Evolutionary conservation across 139 green algal genomes (phyloP).

Genomic region (Zygnema cylindricum): DNA sequence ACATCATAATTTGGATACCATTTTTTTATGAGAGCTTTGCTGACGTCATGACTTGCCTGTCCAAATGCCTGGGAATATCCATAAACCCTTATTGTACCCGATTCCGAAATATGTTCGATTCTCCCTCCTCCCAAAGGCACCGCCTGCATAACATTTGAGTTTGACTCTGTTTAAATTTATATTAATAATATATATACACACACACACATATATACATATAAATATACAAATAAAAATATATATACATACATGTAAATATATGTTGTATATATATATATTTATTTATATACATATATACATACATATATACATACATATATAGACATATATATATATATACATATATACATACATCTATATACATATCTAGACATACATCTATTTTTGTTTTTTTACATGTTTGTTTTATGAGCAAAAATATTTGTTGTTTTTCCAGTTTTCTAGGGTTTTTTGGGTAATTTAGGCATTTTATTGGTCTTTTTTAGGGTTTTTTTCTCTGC

Average conservation of each 20-base stretch:
- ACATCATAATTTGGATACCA: constrained; percentile 15
- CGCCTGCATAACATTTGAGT: constrained; percentile 15
- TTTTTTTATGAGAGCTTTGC: neutral
- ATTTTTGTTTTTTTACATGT: too few species aligned
- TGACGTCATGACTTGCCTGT: constrained; percentile 3
- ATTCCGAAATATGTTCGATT: constrained; percentile 24
- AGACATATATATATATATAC: too few species aligned
- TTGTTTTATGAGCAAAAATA: too few species aligned
- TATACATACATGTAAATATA: neutral
- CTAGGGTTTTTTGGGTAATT: too few species aligned
- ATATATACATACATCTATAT: too few species aligned
- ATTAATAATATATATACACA: neutral
- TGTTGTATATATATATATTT: neutral
- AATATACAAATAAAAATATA: neutral
- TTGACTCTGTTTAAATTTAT: neutral
- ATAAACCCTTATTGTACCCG: constrained; percentile 12
- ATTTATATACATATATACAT: too few species aligned
- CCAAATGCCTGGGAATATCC: constrained; percentile 43
- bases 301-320: too few species aligned
- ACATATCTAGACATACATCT: too few species aligned
- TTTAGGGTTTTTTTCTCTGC: too few species aligned
- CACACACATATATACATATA: neutral
- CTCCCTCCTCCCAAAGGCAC: constrained; percentile 34
- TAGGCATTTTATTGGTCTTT: too few species aligned
- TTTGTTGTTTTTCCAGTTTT: too few species aligned